Conservation (phyloP, 768 basidiomycete species). For the Pleurotus tuber-regium region DNA sequence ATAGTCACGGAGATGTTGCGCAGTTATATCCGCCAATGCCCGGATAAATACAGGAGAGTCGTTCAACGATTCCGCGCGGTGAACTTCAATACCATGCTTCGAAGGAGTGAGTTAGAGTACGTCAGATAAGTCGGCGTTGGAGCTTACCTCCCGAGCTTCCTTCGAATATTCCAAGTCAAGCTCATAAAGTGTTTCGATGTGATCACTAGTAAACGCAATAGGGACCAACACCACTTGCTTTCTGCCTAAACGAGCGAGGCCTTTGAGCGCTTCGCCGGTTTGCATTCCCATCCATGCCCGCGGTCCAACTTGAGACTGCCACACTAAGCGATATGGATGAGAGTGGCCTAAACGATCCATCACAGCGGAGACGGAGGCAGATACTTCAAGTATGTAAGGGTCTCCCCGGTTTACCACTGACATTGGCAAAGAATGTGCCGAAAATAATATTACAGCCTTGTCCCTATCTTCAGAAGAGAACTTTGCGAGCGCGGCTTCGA, state of each 20-base stretch:
- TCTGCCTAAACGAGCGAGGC: slow-evolving; percentile 70
- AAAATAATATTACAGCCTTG: slow-evolving; percentile 85
- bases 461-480: slow-evolving; percentile 72
- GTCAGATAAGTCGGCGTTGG: slow-evolving; percentile 5
- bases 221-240: slow-evolving; percentile 85
- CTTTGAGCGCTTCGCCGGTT: slow-evolving; percentile 88
- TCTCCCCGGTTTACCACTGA: slow-evolving; percentile 98
- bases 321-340: slow-evolving; percentile 90
- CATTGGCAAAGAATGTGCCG: slow-evolving; percentile 97
- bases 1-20: slow-evolving; percentile 72
- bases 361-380: slow-evolving; percentile 89
- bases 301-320: slow-evolving; percentile 98
- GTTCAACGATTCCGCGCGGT: slow-evolving; percentile 89
- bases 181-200: slow-evolving; percentile 98
- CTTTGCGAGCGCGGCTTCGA: slow-evolving; percentile 76
- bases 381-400: slow-evolving; percentile 94
- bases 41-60: slow-evolving; percentile 95
- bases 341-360: slow-evolving; percentile 81
- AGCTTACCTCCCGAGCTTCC: slow-evolving; percentile 83
- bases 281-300: slow-evolving; percentile 99
- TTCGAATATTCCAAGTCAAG: slow-evolving; percentile 90
- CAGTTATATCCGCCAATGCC: slow-evolving; percentile 88
- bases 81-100: slow-evolving; percentile 88
- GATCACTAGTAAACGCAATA: slow-evolving; percentile 98
- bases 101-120: slow-evolving; percentile 6